A percentile compares a stretch with the other conserved stretches of the same genome.
These are phyloP conservation scores for Samsoniella hepiali DNA, from an alignment of 2,329 filamentous ascomycete genomes.

Conservation along the genomic window DNA sequence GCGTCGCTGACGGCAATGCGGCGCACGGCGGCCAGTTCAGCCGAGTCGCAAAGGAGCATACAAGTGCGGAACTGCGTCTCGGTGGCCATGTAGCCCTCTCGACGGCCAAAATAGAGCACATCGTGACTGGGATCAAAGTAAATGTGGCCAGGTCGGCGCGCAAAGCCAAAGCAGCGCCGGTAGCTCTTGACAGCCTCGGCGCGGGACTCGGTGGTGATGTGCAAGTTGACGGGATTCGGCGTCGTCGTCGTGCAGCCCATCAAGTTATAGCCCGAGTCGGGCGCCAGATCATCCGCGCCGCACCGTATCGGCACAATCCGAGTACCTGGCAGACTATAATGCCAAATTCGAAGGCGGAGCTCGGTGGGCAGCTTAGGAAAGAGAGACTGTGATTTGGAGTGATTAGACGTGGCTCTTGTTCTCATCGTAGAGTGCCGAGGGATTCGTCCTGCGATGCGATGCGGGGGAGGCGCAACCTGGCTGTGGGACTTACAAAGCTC, in stretches of 20 bases:
- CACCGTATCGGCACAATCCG: slow-evolving; percentile 45
- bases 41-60: slow-evolving; percentile 40
- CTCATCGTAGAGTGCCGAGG: not conserved
- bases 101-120: slow-evolving; percentile 47
- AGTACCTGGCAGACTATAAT: slow-evolving; percentile 39
- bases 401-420: not conserved
- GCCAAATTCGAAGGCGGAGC: slow-evolving; percentile 48
- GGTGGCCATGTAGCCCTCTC: slow-evolving; percentile 43
- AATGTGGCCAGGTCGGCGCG: slow-evolving; percentile 39
- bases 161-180: slow-evolving; percentile 40
- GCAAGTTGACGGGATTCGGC: slow-evolving; percentile 42
- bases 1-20: slow-evolving; percentile 45
- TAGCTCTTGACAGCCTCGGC: slow-evolving; percentile 42
- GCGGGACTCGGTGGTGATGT: slow-evolving; percentile 46
- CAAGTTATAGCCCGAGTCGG: not conserved
- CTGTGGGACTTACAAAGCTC: slow-evolving; percentile 8
- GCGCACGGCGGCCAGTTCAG: slow-evolving; percentile 40
- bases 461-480: not conserved
- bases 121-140: slow-evolving; percentile 42
- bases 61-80: slow-evolving; percentile 44
- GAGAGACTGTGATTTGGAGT: slow-evolving; percentile 31
- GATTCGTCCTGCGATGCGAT: not conserved
- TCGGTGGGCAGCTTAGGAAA: slow-evolving; percentile 45
- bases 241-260: slow-evolving; percentile 42
- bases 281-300: slow-evolving; percentile 24